Conservation (phyloP, 2,329 filamentous ascomycete species). For the Pyrenophora seminiperda region DNA sequence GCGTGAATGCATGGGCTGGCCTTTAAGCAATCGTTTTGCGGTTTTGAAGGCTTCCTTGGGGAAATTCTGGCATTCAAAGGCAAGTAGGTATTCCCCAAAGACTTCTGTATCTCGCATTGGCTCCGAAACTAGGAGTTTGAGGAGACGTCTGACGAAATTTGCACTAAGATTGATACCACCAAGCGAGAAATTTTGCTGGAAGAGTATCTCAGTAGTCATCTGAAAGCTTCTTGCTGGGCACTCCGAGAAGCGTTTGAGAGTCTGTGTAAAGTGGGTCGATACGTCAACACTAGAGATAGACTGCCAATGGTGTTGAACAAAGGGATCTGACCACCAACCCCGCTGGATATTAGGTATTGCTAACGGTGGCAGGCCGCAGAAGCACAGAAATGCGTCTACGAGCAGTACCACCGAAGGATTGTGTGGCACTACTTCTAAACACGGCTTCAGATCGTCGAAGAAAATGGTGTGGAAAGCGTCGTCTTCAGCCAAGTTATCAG, state of each 20-base stretch:
- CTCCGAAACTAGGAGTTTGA: conserved; percentile 63
- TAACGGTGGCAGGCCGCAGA: conserved; percentile 58
- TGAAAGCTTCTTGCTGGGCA: conserved; percentile 22
- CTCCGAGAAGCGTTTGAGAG: conserved; percentile 13
- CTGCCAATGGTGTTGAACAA: conserved; percentile 52
- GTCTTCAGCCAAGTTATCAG: conserved; percentile 75
- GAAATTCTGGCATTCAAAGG: conserved; percentile 65
- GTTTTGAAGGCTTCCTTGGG: conserved; percentile 65
- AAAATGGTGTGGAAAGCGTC: conserved; percentile 85
- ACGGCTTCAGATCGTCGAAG: conserved; percentile 72
- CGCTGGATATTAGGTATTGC: conserved; percentile 32
- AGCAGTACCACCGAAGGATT: conserved; percentile 54
- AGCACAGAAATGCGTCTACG: conserved; percentile 67
- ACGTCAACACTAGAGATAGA: conserved; percentile 11
- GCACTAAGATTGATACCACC: conserved; percentile 10
- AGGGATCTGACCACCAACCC: conserved; percentile 59
- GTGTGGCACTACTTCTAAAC: conserved; percentile 58
- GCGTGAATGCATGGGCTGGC: conserved; percentile 64
- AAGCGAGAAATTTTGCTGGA: conserved; percentile 31
- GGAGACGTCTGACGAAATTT: conserved; percentile 38
- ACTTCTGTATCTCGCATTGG: conserved; percentile 43
- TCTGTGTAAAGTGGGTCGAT: conserved; percentile 4
- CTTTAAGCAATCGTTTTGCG: conserved; percentile 76
- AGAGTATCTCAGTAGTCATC: conserved; percentile 34
- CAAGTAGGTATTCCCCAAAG: conserved; percentile 72